Conservation (phyloP, 2,329 filamentous ascomycete genomes). For the Aphanocladium album region DNA sequence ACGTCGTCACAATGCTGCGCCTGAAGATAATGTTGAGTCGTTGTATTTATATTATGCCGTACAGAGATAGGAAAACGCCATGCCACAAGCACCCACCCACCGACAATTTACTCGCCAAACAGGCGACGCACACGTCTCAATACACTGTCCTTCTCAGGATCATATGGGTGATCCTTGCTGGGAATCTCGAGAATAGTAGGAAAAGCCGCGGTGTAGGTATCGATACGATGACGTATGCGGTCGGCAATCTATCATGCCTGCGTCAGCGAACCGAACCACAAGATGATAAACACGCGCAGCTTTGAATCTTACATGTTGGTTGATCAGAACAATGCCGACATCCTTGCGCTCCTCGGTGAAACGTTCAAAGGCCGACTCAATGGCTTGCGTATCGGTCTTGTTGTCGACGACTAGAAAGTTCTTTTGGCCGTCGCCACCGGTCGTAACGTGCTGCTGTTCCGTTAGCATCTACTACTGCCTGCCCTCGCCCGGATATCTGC, state of each 20-base stretch:
- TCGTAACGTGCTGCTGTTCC: constrained; percentile 71
- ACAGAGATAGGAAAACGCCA: not conserved
- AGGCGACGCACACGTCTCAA: constrained; percentile 71
- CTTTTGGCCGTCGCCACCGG: constrained; percentile 83
- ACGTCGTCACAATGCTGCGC: not conserved
- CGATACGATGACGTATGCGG: constrained; percentile 83
- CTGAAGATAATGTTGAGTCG: not conserved
- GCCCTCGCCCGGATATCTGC: not conserved
- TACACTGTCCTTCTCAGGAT: constrained; percentile 98
- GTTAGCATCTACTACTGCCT: not conserved
- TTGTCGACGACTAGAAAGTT: constrained; percentile 96
- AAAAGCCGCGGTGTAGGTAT: constrained; percentile 90
- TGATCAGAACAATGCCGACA: constrained; percentile 94
- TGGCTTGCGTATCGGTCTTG: constrained; percentile 84
- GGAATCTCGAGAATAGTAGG: constrained; percentile 96
- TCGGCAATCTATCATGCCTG: constrained; percentile 68
- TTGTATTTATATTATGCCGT: not conserved
- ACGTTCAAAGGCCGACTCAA: constrained; percentile 83
- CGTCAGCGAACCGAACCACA: not conserved
- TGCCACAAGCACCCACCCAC: not conserved
- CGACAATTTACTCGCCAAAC: constrained; percentile 59
- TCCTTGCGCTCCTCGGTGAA: constrained; percentile 92
- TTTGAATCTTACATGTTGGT: constrained; percentile 71
- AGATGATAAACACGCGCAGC: too few relatives aligned
- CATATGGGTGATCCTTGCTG: constrained; percentile 97